These are phyloP conservation scores for Fagopyrum homotropicum DNA, from an alignment of 148 eudicot genomes.

Conservation along the genomic window DNA sequence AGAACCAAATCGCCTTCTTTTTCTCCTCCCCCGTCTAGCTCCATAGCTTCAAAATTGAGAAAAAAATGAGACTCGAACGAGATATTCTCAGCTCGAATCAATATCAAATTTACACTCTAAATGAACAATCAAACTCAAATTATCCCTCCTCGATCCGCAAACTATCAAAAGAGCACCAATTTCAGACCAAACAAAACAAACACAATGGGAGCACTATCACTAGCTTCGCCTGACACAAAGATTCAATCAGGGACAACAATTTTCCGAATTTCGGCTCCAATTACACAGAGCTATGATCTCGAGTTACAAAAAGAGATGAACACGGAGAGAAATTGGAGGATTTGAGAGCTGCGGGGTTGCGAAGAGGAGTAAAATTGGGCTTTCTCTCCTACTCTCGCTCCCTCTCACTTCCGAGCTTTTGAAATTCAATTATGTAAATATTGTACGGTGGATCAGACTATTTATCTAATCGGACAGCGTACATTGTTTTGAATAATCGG, in stretches of 20 bases:
- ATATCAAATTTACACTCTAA: not conserved
- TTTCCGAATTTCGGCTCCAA: not conserved
- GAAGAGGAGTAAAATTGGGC: slow-evolving; percentile 14
- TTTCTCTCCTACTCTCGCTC: slow-evolving; percentile 27
- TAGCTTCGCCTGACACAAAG: not conserved
- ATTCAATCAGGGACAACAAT: not conserved
- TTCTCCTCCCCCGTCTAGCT: slow-evolving; percentile 35
- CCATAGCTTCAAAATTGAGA: slow-evolving; percentile 29
- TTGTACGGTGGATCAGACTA: slow-evolving; percentile 30
- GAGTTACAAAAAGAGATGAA: not conserved
- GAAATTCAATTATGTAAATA: slow-evolving; percentile 43
- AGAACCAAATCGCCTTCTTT: slow-evolving; percentile 33
- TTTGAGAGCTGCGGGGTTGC: not conserved
- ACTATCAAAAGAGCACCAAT: not conserved
- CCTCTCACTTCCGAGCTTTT: slow-evolving; percentile 40
- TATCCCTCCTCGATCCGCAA: not conserved
- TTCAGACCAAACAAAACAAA: not conserved
- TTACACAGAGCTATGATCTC: not conserved
- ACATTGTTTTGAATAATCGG: slow-evolving; percentile 9
- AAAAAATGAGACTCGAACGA: slow-evolving; percentile 1
- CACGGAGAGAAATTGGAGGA: slow-evolving; percentile 12
- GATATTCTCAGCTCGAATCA: not conserved
- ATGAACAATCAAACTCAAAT: slow-evolving; percentile 11
- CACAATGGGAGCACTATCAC: not conserved
- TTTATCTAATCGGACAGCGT: slow-evolving; percentile 25